Base-by-base conservation (phyloP, 257 asterid genomes). In the Thymus quinquecostatus region DNA sequence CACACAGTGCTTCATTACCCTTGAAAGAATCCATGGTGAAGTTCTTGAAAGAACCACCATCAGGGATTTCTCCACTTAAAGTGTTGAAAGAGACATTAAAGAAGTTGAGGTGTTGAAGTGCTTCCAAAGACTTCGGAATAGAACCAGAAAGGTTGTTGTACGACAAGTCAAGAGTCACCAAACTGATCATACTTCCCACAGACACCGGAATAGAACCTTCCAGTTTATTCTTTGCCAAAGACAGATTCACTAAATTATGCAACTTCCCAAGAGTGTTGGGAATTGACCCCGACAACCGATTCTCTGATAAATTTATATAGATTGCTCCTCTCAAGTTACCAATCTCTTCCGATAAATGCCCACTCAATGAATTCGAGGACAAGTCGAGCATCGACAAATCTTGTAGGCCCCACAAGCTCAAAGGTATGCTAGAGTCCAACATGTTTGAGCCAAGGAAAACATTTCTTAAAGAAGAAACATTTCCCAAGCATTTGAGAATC, bases 401-500 rank as follows among this genome's bases (percentile, higher is more conserved):
- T 28, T 28, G 11, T 4, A 64, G 69, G 21, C 27, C 27, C 69
- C 69, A 64, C 0, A 64, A 64, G 54, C 45, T 32, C 3, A 47
- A 5, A 0, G 70, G 70, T 30, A 65, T 65, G 32, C 1, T 65
- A 2, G 59, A 65, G 13, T 41, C 10, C 1, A 65, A 40, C 7
- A 29, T 48, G 70, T 65, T 65, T 4, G 58, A 47, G n/a, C 33
- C 30, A 7, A 65, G 59, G 13, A 0, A 36, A 36, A 36, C 6
- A 7, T 30, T 0, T 30, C 70, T 6, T 47, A 65, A 13, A 2
- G 70, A 65, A 0, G 30, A 29, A 30, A 65, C 13, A 48, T 65
- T 48, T 65, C 59, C 70, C 6, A 65, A 7, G 48, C 70, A 65
- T 30, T 48, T 36, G 30, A 47, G 70, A 65, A 65, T 65, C 2